Percentiles rank a stretch among this genome's conserved stretches.
phyloP scores from a whole-genome alignment of 371 early-diverging fungal species.

The Lichtheimia hyalospora region DNA sequence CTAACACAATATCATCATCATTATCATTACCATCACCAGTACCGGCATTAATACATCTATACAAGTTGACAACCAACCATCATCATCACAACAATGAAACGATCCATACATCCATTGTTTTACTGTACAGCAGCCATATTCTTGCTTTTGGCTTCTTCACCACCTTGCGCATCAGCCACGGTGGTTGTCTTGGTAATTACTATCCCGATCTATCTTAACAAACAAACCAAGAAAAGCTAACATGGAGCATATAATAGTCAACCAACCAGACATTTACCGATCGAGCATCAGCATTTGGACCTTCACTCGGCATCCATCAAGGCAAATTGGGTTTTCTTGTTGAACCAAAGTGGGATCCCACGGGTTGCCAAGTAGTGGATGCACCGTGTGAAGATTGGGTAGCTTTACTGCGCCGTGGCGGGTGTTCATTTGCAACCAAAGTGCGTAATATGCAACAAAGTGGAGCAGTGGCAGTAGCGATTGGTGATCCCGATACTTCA shows the following conservation, averaged over 20 bases:
- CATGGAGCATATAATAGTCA: conserved; percentile 29
- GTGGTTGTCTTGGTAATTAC: conserved; percentile 7
- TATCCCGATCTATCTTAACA: background rate
- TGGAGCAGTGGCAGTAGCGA: conserved; percentile 85
- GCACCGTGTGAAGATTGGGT: conserved; percentile 64
- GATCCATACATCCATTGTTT: background rate
- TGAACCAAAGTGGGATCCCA: conserved; percentile 30
- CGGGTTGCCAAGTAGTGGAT: conserved; percentile 39
- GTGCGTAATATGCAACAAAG: conserved; percentile 85
- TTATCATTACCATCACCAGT: background rate
- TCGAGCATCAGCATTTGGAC: conserved; percentile 65
- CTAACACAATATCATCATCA: background rate
- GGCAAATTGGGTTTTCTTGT: conserved; percentile 55
- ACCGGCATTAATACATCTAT: background rate
- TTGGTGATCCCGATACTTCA: conserved; percentile 77
- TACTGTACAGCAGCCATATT: conserved; percentile 3
- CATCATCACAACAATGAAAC: background rate
- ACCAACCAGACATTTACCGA: conserved; percentile 58
- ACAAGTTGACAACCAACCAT: background rate
- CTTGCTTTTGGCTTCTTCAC: conserved; percentile 1
- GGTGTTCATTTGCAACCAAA: conserved; percentile 85
- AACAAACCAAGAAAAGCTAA: background rate
- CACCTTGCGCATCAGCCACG: conserved; percentile 2
- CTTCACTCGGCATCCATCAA: conserved; percentile 52
- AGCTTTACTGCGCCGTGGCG: conserved; percentile 81